Percentiles rank a stretch among this genome's conserved stretches.
These are phyloP conservation scores for Cercospora nicotianae DNA, from an alignment of 2,329 filamentous ascomycete genomes.

Conservation along the genomic window DNA sequence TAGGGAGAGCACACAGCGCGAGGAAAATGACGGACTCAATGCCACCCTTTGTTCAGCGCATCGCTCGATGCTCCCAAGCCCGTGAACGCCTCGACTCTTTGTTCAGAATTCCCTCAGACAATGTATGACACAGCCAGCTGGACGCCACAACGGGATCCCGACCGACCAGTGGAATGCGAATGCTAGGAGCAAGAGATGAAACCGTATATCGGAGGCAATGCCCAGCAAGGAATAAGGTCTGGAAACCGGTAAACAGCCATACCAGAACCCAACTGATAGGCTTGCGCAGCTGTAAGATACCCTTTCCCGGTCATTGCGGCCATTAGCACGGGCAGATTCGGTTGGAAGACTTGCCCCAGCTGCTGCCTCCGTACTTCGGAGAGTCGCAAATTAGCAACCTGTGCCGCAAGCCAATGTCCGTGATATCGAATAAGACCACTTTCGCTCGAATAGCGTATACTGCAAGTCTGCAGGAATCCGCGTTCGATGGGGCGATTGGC, in stretches of 20 bases:
- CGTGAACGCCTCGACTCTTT: neutral
- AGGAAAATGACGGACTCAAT: neutral
- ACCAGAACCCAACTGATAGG: neutral
- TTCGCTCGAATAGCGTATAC: neutral
- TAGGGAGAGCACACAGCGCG: too few species aligned
- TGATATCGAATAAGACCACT: too few species aligned
- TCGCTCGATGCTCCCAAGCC: neutral
- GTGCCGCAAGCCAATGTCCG: too few species aligned
- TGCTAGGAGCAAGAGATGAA: neutral
- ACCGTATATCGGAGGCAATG: neutral
- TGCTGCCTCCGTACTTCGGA: neutral
- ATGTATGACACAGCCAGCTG: neutral
- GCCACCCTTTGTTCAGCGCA: neutral
- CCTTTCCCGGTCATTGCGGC: neutral
- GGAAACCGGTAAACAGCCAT: neutral
- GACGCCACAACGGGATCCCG: too few species aligned
- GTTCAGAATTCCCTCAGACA: neutral
- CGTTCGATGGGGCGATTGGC: neutral
- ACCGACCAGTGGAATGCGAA: neutral
- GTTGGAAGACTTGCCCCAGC: neutral
- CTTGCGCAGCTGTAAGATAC: neutral
- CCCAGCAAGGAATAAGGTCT: neutral
- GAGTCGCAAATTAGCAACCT: too few species aligned
- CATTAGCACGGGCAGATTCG: neutral
- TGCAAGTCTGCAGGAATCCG: neutral